Base-by-base conservation (phyloP, 228 moss, liverwort and hornwort species). In the Sphagnum fallax region DNA sequence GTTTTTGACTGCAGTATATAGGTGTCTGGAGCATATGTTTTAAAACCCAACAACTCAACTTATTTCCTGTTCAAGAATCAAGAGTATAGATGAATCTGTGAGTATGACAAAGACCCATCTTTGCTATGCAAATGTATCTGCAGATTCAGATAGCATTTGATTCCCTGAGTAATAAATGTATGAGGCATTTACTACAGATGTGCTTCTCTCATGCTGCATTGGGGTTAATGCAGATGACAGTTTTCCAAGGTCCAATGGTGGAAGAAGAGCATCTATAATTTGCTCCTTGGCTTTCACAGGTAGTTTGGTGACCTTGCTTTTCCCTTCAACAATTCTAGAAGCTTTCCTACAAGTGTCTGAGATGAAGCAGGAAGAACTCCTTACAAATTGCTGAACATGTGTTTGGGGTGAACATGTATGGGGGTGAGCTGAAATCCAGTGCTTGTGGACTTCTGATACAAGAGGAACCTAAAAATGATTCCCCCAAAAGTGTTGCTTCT, bases 11-110 rank as follows among this genome's bases (percentile, higher is more conserved):
- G 32, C 32, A 32, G 32, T 32, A 32, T 32, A 32, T 74, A 93
- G 93, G 88, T 86, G 52, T 89, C 83, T 74, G 97, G 97, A 76
- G 97, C 97, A 60, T 97, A 97, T 64, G 70, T 97, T 72, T 92
- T 98, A 62, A 82, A 94, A 67, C 92, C 94, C 63, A 92, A 93
- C 66, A 92, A 81, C 71, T 92, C 91, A 14, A 84, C 85, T 53
- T 93, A 91, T 84, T 93, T 94, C 67, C 80, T 90, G 50, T 77
- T 94, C 59, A 71, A 32, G 32, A 32, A 32, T 32, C 32, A 32
- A 69, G 50, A 78, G 70, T 49, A 68, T 70, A 52, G 72, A 82
- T 73, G 73, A 60, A 62, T 50, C 68, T 71, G 83, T 84, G 74
- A 69, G 74, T 67, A 62, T 59, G 51, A 60, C 1, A 32, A 32